Conservation (phyloP, 2,329 filamentous ascomycete species). For the Colletotrichum sp. region DNA sequence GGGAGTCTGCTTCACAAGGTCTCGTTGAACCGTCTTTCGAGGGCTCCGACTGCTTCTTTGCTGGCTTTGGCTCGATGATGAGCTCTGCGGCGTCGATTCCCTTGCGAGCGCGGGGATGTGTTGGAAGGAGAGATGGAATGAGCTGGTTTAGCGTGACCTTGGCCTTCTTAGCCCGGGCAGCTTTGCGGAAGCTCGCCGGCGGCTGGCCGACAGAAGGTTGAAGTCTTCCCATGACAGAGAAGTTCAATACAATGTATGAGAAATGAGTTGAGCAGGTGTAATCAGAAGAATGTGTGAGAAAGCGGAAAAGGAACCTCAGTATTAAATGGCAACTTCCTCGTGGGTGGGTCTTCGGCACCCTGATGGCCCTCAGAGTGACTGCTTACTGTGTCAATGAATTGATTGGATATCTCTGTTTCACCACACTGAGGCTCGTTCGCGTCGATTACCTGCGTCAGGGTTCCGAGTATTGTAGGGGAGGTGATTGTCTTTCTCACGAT, state of each 20-base stretch:
- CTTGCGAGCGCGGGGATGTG: slow-evolving; percentile 58
- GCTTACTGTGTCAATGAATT: neutral
- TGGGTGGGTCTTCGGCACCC: neutral
- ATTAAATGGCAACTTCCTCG: neutral
- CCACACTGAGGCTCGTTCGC: neutral
- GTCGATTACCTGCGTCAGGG: neutral
- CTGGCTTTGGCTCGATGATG: slow-evolving; percentile 35
- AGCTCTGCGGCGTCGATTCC: slow-evolving; percentile 60
- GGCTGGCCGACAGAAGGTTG: slow-evolving; percentile 19
- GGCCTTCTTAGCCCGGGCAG: slow-evolving; percentile 58
- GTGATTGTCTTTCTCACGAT: neutral
- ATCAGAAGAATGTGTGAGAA: neutral
- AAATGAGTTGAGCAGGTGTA: neutral
- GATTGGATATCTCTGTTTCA: neutral
- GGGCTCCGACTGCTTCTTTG: neutral
- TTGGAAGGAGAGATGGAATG: slow-evolving; percentile 60
- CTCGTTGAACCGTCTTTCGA: neutral
- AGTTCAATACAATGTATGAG: neutral
- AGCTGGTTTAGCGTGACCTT: slow-evolving; percentile 63
- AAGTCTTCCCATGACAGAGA: slow-evolving; percentile 5
- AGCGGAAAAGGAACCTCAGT: neutral
- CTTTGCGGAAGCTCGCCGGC: slow-evolving; percentile 16
- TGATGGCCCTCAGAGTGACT: neutral
- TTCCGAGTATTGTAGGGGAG: neutral
- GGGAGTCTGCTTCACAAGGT: neutral